Conservation (phyloP, 306 rosid genomes). For the Ormosia semicastrata region DNA sequence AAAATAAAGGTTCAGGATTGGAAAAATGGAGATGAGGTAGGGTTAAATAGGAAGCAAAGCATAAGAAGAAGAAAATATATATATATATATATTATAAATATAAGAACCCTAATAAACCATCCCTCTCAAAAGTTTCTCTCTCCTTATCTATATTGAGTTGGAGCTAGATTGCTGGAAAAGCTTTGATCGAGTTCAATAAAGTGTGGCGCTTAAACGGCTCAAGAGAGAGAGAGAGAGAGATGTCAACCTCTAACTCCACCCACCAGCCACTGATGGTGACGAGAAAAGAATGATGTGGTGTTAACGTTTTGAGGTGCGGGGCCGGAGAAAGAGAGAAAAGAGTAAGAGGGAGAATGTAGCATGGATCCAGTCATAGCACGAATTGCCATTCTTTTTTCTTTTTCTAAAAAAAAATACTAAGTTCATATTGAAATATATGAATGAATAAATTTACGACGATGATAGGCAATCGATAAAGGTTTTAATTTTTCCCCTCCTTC, state of each 20-base stretch:
- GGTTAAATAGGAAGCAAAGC: slow-evolving; percentile 55
- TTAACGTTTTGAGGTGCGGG: slow-evolving; percentile 26
- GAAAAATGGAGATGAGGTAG: slow-evolving; percentile 46
- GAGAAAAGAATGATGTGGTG: slow-evolving; percentile 33
- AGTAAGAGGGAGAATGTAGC: background rate
- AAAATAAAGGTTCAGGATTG: slow-evolving; percentile 39
- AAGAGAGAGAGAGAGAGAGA: slow-evolving; percentile 41
- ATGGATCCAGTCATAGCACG: slow-evolving; percentile 33
- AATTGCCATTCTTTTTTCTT: slow-evolving; percentile 32
- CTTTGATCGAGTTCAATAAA: slow-evolving; percentile 49
- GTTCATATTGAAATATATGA: background rate
- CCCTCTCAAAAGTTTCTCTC: slow-evolving; percentile 45
- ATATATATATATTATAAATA: slow-evolving; percentile 40
- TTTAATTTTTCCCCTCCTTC: slow-evolving; percentile 7
- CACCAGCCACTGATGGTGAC: slow-evolving; percentile 83
- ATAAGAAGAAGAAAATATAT: slow-evolving; percentile 20
- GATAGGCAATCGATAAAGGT: slow-evolving; percentile 29
- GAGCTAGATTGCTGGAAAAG: slow-evolving; percentile 89
- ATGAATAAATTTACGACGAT: no score
- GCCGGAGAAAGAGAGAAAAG: slow-evolving; percentile 23
- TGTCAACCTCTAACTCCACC: slow-evolving; percentile 41
- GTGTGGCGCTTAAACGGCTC: slow-evolving; percentile 71
- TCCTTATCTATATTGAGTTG: slow-evolving; percentile 56
- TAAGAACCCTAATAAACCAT: slow-evolving; percentile 50
- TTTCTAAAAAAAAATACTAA: background rate